Percentiles rank a stretch among this genome's conserved stretches.
Evolutionary conservation across 306 rosid species (phyloP).

Genomic region (Spatholobus suberectus): DNA sequence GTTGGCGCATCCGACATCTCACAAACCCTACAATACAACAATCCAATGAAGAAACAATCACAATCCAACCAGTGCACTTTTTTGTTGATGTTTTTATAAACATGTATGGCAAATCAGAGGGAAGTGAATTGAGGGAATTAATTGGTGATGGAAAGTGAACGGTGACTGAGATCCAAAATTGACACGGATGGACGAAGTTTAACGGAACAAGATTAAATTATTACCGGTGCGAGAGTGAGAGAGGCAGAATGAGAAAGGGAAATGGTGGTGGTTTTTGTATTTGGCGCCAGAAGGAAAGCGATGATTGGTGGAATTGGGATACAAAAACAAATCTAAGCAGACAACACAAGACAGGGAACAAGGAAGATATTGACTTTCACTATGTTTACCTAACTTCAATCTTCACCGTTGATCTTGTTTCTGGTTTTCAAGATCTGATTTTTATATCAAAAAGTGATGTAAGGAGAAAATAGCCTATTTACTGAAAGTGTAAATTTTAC

Average conservation of each 20-base stretch:
- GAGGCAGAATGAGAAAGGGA: not conserved
- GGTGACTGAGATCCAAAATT: constrained; percentile 1
- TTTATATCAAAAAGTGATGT: too few species aligned
- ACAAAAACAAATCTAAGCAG: not conserved
- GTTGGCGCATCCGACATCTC: constrained; percentile 79
- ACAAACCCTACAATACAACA: constrained; percentile 34
- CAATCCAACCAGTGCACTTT: not conserved
- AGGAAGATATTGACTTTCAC: not conserved
- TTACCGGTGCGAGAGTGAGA: constrained; percentile 10
- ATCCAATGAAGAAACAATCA: constrained; percentile 3
- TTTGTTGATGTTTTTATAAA: not conserved
- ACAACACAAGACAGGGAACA: not conserved
- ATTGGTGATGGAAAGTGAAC: constrained; percentile 4
- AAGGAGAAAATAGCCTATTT: too few species aligned
- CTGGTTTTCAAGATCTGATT: not conserved
- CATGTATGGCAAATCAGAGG: not conserved
- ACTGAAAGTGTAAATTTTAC: too few species aligned
- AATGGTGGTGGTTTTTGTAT: constrained; percentile 13
- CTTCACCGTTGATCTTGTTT: not conserved
- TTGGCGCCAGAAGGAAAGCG: constrained; percentile 9
- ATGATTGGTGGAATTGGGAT: constrained; percentile 20
- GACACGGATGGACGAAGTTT: constrained; percentile 26
- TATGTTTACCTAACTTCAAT: not conserved
- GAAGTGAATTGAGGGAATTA: not conserved
- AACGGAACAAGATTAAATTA: not conserved